Base-by-base conservation (phyloP, 2,329 filamentous ascomycete species). In the Apiospora arundinis region DNA sequence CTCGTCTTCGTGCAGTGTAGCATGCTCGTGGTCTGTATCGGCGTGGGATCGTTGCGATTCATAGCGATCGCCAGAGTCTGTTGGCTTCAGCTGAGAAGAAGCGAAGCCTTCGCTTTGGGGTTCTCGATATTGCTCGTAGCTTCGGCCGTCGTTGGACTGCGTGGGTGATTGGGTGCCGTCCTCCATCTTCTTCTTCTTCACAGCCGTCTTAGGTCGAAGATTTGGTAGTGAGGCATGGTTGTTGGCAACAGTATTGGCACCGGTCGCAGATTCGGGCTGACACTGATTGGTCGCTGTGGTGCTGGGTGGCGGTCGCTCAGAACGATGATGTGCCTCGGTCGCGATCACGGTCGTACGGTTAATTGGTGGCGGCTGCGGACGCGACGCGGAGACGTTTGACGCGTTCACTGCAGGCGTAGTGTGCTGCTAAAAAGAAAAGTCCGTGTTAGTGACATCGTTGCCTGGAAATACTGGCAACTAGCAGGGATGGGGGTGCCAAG, bases 141-240 rank as follows among this genome's bases (percentile, higher is more conserved):
- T 88, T 48, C 88, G 85, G 66, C 83, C 87, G 63, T 86, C 84
- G 74, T 90, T 90, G 71, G 84, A 81, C 78, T 90, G 88, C 1
- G 88, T 90, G 1, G 86, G 85, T 12, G 87, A 88, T 70, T 86
- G 84, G 14, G 86, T 87, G n/a, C 78, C 80, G 44, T 86, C 82
- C 23, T 63, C 32, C 81, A 84, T 86, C 69, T 9, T 42, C 40
- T 80, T 85, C 71, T 74, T 72, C 69, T 70, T 76, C 72, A 71
- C 75, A 71, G 69, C 56, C 48, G 66, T 69, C 12, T 32, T 37
- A 7, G 56, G 56, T 63, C 66, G 44, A 44, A 28, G 25, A 25
- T 11, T 37, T 7, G 66, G 66, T 48, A 48, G 66, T 37, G 44
- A 37, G 44, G 66, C 44, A 46, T 48, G 42, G 14, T 37, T 16